Conservation (phyloP, 495 filamentous ascomycete genomes). For the Venustampulla echinocandica region DNA sequence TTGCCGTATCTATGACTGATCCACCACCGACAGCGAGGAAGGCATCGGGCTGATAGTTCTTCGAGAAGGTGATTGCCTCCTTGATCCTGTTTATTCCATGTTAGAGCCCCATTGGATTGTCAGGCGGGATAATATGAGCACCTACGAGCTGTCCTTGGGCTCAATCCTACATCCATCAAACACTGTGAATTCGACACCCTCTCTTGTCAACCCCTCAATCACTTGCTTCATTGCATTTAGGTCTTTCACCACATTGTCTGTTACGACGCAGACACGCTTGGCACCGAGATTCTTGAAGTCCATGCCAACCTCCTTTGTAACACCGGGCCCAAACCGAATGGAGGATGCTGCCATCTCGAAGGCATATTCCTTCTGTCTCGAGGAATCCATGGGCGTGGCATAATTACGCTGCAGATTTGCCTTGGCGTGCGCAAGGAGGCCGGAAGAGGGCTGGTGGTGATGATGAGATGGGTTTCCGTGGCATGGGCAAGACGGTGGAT, state of each 20-base stretch:
- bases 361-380: conserved; percentile 86
- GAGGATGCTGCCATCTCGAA: conserved; percentile 96
- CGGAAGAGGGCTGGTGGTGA: conserved; percentile 46
- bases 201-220: conserved; percentile 60
- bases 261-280: conserved; percentile 83
- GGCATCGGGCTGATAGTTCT: conserved; percentile 70
- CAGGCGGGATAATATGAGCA: conserved; percentile 8
- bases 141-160: conserved; percentile 86
- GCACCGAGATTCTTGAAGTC: conserved; percentile 87
- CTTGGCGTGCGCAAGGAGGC: conserved; percentile 45
- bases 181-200: conserved; percentile 72
- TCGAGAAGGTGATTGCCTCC: conserved; percentile 78
- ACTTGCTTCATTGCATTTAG: conserved; percentile 82
- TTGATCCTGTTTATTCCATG: conserved; percentile 52
- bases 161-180: conserved; percentile 74
- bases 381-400: conserved; percentile 63
- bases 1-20: conserved; percentile 92
- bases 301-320: conserved; percentile 98
- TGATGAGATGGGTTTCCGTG: conserved; percentile 77
- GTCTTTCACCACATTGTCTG: conserved; percentile 68
- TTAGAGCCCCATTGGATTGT: conserved; percentile 1
- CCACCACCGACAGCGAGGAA: conserved; percentile 87
- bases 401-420: conserved; percentile 46
- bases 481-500: conserved; percentile 86
- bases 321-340: conserved; percentile 87